These are phyloP conservation scores for Colletotrichum nymphaeae DNA, from an alignment of 2,329 filamentous ascomycete genomes.

Conservation along the genomic window DNA sequence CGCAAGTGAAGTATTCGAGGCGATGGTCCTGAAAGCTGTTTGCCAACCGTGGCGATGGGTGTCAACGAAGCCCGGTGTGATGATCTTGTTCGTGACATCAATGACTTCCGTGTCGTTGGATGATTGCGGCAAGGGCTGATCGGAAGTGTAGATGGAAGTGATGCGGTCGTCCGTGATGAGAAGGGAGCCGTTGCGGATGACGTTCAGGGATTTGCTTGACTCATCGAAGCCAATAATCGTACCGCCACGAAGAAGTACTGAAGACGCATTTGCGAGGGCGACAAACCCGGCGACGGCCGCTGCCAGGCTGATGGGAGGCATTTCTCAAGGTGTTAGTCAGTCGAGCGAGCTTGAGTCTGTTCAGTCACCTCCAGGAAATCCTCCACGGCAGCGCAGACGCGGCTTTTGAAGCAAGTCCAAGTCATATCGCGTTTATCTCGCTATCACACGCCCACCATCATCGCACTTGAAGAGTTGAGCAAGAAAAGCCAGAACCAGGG, in stretches of 20 bases:
- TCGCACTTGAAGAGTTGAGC: neutral
- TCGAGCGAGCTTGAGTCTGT: too few relatives aligned
- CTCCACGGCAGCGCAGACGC: neutral
- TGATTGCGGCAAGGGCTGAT: neutral
- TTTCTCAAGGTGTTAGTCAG: too few relatives aligned
- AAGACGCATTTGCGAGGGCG: conserved; percentile 32
- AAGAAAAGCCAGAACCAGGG: neutral
- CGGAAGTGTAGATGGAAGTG: conserved; percentile 41
- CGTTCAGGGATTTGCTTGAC: conserved; percentile 44
- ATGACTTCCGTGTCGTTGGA: conserved; percentile 50
- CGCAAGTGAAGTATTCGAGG: conserved; percentile 60
- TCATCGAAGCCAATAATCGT: conserved; percentile 56
- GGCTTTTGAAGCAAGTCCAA: neutral
- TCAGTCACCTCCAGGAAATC: too few relatives aligned
- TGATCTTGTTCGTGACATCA: conserved; percentile 62
- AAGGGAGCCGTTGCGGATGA: conserved; percentile 54
- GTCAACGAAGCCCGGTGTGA: conserved; percentile 67
- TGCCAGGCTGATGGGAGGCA: conserved; percentile 9
- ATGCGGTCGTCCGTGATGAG: conserved; percentile 53
- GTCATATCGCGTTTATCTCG: neutral
- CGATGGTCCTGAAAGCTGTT: conserved; percentile 64
- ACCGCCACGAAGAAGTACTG: conserved; percentile 46
- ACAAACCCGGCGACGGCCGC: conserved; percentile 4
- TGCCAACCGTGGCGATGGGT: conserved; percentile 69
- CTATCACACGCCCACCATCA: neutral